Conservation (phyloP, 2,329 filamentous ascomycete species). For the Talaromyces sp. region DNA sequence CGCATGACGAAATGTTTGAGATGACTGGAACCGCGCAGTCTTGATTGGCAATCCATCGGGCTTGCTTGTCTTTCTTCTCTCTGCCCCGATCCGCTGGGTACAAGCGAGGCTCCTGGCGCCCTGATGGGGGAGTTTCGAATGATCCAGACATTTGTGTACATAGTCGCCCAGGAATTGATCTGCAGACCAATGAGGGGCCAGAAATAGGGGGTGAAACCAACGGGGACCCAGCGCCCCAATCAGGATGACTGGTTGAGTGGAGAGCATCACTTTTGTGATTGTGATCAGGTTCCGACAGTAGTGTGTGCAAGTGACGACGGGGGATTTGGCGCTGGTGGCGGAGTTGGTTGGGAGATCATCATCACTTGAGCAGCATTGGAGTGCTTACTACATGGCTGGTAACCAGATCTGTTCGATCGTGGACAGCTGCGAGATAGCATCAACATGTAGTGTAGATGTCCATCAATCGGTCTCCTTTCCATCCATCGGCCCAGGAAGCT, state of each 20-base stretch:
- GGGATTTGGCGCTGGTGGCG: slow-evolving; percentile 26
- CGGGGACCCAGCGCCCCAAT: slow-evolving; percentile 13
- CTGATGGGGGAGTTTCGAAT: background rate
- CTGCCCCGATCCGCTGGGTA: background rate
- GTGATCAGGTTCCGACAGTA: slow-evolving; percentile 29
- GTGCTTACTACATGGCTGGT: background rate
- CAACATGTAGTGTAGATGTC: too few relatives aligned
- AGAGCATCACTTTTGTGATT: slow-evolving; percentile 23
- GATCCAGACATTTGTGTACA: background rate
- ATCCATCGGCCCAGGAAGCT: too few relatives aligned
- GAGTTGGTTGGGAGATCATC: too few relatives aligned
- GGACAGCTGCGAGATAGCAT: too few relatives aligned
- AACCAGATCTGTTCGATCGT: too few relatives aligned
- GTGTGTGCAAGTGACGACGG: slow-evolving; percentile 13
- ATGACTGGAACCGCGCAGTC: too few relatives aligned
- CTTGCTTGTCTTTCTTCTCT: too few relatives aligned
- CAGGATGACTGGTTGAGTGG: slow-evolving; percentile 5
- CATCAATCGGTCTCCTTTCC: too few relatives aligned
- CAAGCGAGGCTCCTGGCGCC: background rate
- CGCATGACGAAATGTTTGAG: too few relatives aligned
- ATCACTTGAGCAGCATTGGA: background rate
- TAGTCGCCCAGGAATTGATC: background rate
- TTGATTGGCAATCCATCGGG: too few relatives aligned
- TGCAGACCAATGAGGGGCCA: background rate
- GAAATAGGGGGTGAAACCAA: slow-evolving; percentile 16